Evolutionary conservation across 176 grass and related monocot species (phyloP), one percentile per base, ranked within the genome.

Genomic region (Aegilops longissima): DNA sequence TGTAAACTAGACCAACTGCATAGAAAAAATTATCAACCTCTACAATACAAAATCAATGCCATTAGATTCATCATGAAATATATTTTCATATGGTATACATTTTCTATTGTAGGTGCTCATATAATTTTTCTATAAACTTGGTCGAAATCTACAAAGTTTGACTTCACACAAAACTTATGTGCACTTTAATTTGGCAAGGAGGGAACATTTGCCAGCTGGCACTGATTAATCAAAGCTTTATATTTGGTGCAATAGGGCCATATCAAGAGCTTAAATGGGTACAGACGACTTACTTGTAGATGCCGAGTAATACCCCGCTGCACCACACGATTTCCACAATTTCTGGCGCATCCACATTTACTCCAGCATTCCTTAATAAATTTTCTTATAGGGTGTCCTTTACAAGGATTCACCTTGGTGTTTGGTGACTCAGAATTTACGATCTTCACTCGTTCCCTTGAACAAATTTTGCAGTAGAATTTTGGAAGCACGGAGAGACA

Each of bases 341-440:
- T 84, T 85, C 69, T 94, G 9, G 69, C 85, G 66, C 96, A 98
- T 0, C 93, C 88, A 25, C 96, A 98, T 82, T 98, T 98, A 31
- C 76, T 92, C 93, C 96, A 98, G 54, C 96, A 98, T 84, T 98
- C 96, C 80, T 98, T 98, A 12, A 98, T 89, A 85, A 98, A 98
- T 82, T 96, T 98, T 24, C 62, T 85, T 72, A 94, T 61, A 30
- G 38, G 59, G 61, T 98, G 96, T 8, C 96, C 96, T 86, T 94
- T 98, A 68, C 96, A 98, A 84, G 88, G 73, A 81, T 40, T 80
- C 13, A 5, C 58, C 77, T 85, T 42, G 20, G 82, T 77, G 72
- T 92, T 85, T 76, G 11, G 70, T 38, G 70, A 44, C 40, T 73
- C 70, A 5, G n/a, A 45, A 45, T 45, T 25, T 45, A 14, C 70